Base-by-base conservation (phyloP, 2,329 filamentous ascomycete genomes). In the Biscogniauxia sp. region DNA sequence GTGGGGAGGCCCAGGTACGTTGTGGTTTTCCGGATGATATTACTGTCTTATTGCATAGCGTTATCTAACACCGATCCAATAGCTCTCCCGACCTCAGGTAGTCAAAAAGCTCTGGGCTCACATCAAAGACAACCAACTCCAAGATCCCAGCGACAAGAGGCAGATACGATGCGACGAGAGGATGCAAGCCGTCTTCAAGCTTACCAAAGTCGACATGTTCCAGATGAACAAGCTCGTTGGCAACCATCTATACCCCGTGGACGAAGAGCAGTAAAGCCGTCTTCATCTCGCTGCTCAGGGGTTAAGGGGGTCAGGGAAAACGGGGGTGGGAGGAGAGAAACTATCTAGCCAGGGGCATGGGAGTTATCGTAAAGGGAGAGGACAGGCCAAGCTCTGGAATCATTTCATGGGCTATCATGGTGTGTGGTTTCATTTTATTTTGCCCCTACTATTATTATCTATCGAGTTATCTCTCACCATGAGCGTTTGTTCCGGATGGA, bases 221-320 rank as follows among this genome's bases (percentile, higher is more conserved):
- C 93, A 92, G 68, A 98, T 99, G 94, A 98, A 97, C 81, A 97
- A 97, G 81, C 86, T 97, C 17, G 86, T 98, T 11, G 92, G 91
- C 64, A 88, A 90, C 73, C 94, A 98, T 72, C 82, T 98, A 49
- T 97, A 96, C 73, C 91, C 90, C 2, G 83, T 91, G 54, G 92
- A 94, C 57, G 92, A 95, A 74, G 87, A 71, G 55, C 63, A 58
- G 51, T 61, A 26, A 26, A 54, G 9, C 76, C 60, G 11, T n/a
- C 11, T 5, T 45, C 37, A 45, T 45, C n/a, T 32, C 28, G 28
- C 9, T 9, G 6, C 28, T 32, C 7, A 32, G 28, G 28, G 28
- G 28, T 3, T 2, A 13, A 32, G 28, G 28, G 28, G 6, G 11
- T 32, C 9, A 4, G 28, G 28, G 28, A 7, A 32, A 9, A 13